These are phyloP conservation scores for Papiliotrema flavescens DNA, from an alignment of 1,284 basidiomycete genomes.

Conservation along the genomic window DNA sequence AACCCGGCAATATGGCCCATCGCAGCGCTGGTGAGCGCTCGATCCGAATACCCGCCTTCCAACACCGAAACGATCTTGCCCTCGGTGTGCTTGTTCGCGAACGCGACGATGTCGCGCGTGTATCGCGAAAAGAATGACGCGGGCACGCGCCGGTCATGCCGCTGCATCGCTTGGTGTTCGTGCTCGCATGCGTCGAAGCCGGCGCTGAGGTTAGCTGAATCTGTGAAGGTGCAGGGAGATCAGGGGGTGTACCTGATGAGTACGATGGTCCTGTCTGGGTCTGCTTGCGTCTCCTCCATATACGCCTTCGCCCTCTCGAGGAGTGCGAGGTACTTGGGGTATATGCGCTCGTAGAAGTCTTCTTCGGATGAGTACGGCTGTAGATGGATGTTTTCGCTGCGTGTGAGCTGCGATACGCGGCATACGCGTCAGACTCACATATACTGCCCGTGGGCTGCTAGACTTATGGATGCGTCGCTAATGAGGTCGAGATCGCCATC, in stretches of 20 bases:
- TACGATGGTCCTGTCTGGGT: conserved; percentile 68
- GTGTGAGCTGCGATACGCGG: neutral
- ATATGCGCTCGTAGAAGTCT: conserved; percentile 75
- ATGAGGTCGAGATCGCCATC: conserved; percentile 75
- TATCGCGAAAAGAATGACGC: conserved; percentile 78
- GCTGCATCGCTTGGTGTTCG: conserved; percentile 85
- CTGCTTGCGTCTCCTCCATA: conserved; percentile 62
- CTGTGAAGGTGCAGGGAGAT: neutral
- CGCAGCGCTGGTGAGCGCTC: conserved; percentile 73
- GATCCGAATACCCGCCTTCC: conserved; percentile 92
- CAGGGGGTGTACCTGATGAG: conserved; percentile 71
- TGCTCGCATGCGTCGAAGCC: conserved; percentile 95
- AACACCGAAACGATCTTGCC: conserved; percentile 82
- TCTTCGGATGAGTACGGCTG: conserved; percentile 67
- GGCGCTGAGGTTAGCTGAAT: conserved; percentile 55
- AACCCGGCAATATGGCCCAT: conserved; percentile 76
- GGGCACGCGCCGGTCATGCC: conserved; percentile 87
- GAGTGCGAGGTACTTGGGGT: conserved; percentile 67
- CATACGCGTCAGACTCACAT: conserved; percentile 52
- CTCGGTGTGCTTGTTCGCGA: conserved; percentile 64
- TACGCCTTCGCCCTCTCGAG: conserved; percentile 72
- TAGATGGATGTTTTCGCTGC: conserved; percentile 78
- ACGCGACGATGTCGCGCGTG: conserved; percentile 63
- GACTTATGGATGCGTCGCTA: conserved; percentile 77
- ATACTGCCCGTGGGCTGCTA: conserved; percentile 81